Percentiles rank a stretch among this genome's conserved stretches.
phyloP scores from a whole-genome alignment of 2,329 filamentous ascomycete species.

The Fusarium napiforme region DNA sequence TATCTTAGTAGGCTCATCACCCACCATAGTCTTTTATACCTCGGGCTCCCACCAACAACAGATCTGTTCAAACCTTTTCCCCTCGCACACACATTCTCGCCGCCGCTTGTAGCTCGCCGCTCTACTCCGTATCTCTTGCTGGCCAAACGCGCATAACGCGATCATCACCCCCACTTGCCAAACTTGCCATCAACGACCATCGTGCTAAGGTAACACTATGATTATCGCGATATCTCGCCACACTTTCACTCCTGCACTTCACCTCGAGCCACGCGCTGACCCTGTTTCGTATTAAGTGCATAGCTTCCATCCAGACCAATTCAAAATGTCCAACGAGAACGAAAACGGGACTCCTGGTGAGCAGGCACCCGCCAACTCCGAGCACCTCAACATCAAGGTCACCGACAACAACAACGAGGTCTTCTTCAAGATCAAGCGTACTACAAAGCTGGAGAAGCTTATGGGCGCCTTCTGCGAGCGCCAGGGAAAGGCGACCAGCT shows the following conservation, averaged over 20 bases:
- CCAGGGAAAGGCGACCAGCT: slow-evolving; percentile 85
- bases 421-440: slow-evolving; percentile 99
- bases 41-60: slow-evolving; percentile 20
- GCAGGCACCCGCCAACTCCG: slow-evolving; percentile 62
- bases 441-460: slow-evolving; percentile 94
- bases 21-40: slow-evolving; percentile 27
- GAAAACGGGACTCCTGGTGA: slow-evolving; percentile 64
- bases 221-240: slow-evolving; percentile 17
- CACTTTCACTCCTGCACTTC: background rate
- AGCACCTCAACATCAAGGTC: slow-evolving; percentile 99
- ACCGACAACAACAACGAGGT: slow-evolving; percentile 99
- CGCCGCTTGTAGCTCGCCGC: background rate
- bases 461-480: slow-evolving; percentile 99
- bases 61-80: slow-evolving; percentile 2
- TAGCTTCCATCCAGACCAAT: background rate
- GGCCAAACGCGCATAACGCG: slow-evolving; percentile 4
- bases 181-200: slow-evolving; percentile 3
- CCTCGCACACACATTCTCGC: background rate
- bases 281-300: slow-evolving; percentile 5
- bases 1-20: slow-evolving; percentile 30
- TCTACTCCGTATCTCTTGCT: background rate
- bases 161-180: slow-evolving; percentile 24
- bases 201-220: slow-evolving; percentile 26
- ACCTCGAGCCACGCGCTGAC: slow-evolving; percentile 29
- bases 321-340: slow-evolving; percentile 59